Base-by-base conservation (phyloP, 2,329 filamentous ascomycete genomes). In the Fusarium kyushuense region DNA sequence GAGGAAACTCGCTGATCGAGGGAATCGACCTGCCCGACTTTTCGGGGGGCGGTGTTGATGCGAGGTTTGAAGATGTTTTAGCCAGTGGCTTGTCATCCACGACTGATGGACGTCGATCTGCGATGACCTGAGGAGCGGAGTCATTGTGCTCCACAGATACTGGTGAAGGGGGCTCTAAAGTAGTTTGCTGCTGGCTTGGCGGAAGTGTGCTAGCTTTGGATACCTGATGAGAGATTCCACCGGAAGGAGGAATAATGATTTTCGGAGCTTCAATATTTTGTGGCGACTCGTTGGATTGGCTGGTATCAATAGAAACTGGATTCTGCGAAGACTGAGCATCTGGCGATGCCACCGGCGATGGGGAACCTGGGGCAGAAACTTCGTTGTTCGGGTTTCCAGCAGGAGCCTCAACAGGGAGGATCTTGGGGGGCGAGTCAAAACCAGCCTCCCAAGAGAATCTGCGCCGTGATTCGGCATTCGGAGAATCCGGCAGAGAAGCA, bases 61-160 rank as follows among this genome's bases (percentile, higher is more conserved):
- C 65, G 17, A 76, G 66, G 19, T 76, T 77, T 8, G 77, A 77
- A 3, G 79, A 73, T 10, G 76, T 70, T 48, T 78, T 77, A 14
- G 77, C 72, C 21, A 80, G 72, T 13, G 78, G 74, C 63, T 82
- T 84, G 63, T 86, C 84, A 16, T 86, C 82, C 4, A 78, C 78
- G 3, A 83, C 72, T 4, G 83, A 84, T 23, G 79, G 64, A 17
- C 75, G 76, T 10, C 70, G 76, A 54, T 64, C 58, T 29, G 72
- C 75, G 48, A 40, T 55, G 48, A 59, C 52, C 25, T 74, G 69
- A 1, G 73, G 52, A 13, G 63, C 67, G 29, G 64, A 74, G 25
- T 76, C 70, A 3, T 79, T 79, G 9, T 78, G 77, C 27, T 72
- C 51, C 12, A 76, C 75, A 17, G 83, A 86, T 4, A 81, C 63